Base-by-base conservation (phyloP, 176 grass and related monocot genomes). In the Oryza brachyantha region DNA sequence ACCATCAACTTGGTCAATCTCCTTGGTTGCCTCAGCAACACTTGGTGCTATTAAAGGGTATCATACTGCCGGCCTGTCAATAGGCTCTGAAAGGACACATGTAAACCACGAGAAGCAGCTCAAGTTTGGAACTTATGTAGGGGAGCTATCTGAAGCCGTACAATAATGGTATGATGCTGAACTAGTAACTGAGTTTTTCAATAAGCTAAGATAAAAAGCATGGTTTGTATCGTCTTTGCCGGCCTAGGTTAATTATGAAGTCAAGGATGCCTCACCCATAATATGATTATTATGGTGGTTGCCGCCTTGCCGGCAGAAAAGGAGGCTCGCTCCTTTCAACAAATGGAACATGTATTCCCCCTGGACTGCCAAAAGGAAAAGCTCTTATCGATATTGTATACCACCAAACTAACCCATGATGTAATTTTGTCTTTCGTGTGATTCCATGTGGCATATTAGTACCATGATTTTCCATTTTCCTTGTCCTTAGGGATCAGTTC, bases 151-250 rank as follows among this genome's bases (percentile, higher is more conserved):
- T 38, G 61, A 38, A 35, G 40, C 39, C 69, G 16, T 64, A 78
- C 68, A 63, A 79, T 79, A 88, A 79, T 64, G 57, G 32, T 70
- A 40, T 9, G 55, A 50, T 38, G 55, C 61, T 79, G 61, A 40
- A 79, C 25, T 61, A 73, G 29, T 17, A 69, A 31, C 40, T 26
- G 10, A 63, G 65, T 3, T 42, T 79, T 75, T 31, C 70, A 54
- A 64, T 24, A 43, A 16, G 38, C 71, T 31, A 66, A 66, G 69
- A 52, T 27, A 24, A 32, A 32, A 31, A 48, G 76, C 76, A 81
- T 84, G 16, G 87, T 76, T 84, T 89, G 5, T 75, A 80, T 89
- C 71, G 65, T 42, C 64, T 59, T 64, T 36, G 87, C 77, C 45
- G 65, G 72, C 82, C 35, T 57, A 81, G 34, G 72, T 70, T 37